A percentile compares a stretch with the other conserved stretches of the same genome.
phyloP scores from a whole-genome alignment of 2,329 filamentous ascomycete genomes.

The Cladophialophora carrionii region DNA sequence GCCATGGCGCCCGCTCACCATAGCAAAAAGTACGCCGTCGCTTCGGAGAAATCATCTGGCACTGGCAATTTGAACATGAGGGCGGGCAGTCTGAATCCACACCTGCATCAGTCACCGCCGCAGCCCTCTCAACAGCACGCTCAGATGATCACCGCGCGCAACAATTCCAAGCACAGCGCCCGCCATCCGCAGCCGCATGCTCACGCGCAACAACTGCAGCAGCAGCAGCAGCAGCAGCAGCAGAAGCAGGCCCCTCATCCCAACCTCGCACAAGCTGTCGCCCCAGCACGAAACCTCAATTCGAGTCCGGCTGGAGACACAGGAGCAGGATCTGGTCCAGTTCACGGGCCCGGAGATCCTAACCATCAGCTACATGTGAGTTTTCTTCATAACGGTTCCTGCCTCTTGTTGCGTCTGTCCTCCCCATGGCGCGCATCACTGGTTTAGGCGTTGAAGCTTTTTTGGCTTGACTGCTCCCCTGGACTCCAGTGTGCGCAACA shows the following conservation, averaged over 20 bases:
- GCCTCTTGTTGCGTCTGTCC: background rate
- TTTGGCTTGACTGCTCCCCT: conserved; percentile 19
- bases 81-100: conserved; percentile 16
- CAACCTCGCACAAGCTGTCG: conserved; percentile 17
- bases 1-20: conserved; percentile 30
- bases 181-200: conserved; percentile 14
- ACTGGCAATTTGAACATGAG: conserved; percentile 19
- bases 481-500: conserved; percentile 17
- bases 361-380: conserved; percentile 30
- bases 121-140: conserved; percentile 8
- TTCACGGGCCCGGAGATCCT: conserved; percentile 8
- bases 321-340: conserved; percentile 13
- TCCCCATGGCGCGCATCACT: conserved; percentile 10
- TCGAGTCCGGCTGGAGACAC: conserved; percentile 14
- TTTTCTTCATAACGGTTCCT: background rate
- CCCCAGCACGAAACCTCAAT: conserved; percentile 19
- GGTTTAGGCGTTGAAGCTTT: conserved; percentile 35
- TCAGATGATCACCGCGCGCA: conserved; percentile 15
- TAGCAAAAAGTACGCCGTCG: conserved; percentile 31
- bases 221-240: conserved; percentile 11
- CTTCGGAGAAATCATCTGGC: conserved; percentile 31
- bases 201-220: conserved; percentile 12
- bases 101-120: conserved; percentile 11
- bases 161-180: conserved; percentile 14
- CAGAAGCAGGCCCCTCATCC: conserved; percentile 12